Percentiles rank a stretch among this genome's conserved stretches.
These are phyloP conservation scores for Alternaria solani DNA, from an alignment of 2,329 filamentous ascomycete genomes.

Conservation along the genomic window DNA sequence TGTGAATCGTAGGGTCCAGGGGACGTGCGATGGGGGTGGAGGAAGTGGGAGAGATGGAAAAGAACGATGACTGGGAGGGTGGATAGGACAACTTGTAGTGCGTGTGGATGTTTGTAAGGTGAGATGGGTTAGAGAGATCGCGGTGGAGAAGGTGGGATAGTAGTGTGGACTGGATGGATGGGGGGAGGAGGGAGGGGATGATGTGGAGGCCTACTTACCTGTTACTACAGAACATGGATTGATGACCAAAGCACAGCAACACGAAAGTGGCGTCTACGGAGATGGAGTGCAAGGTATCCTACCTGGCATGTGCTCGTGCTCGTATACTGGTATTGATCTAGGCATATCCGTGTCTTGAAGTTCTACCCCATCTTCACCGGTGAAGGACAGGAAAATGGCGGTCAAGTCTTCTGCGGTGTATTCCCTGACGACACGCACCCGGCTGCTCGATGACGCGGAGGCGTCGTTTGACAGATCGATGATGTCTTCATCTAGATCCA, in stretches of 20 bases:
- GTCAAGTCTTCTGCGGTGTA: conserved; percentile 28
- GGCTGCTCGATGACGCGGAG: conserved; percentile 39
- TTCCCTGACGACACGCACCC: conserved; percentile 35
- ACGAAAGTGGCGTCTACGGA: not conserved
- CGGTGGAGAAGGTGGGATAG: conserved; percentile 78
- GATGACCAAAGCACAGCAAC: not conserved
- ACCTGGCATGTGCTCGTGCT: conserved; percentile 75
- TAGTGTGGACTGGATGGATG: conserved; percentile 71
- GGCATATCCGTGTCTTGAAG: conserved; percentile 3
- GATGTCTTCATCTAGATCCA: conserved; percentile 59
- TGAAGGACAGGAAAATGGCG: conserved; percentile 36
- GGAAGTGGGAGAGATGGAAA: conserved; percentile 53
- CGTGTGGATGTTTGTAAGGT: conserved; percentile 90
- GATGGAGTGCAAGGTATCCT: conserved; percentile 19
- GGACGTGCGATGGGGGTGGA: conserved; percentile 56
- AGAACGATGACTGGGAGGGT: conserved; percentile 58
- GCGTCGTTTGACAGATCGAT: conserved; percentile 43
- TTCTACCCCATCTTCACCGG: conserved; percentile 16
- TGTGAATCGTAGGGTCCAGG: conserved; percentile 77
- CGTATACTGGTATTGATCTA: conserved; percentile 59
- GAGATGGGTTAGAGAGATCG: conserved; percentile 74
- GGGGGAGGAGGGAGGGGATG: conserved; percentile 76
- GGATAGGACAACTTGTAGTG: conserved; percentile 78
- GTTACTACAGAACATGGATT: not conserved
- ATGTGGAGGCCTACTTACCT: conserved; percentile 74